Evolutionary conservation across 2,329 filamentous ascomycete species (phyloP), one percentile per base, ranked within the genome.

Genomic region (Beauveria medogensis): DNA sequence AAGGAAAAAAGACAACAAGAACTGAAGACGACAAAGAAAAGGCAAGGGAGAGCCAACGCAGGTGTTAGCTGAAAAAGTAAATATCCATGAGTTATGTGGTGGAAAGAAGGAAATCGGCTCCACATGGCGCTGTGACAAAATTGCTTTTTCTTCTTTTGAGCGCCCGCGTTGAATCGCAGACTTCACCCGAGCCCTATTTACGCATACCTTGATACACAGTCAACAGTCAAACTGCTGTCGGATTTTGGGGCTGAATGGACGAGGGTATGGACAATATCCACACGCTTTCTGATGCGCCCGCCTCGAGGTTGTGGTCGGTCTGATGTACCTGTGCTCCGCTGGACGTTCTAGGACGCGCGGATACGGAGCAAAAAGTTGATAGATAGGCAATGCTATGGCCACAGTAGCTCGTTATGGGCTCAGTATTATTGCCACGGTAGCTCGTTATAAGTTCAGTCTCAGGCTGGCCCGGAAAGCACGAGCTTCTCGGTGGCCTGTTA

Each of bases 61-160:
- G 26, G 6, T 34, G 48, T n/a, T 14, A 37, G 14, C 34, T 37
- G 34, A 37, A 51, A 51, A 34, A 51, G 48, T 34, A 51, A 51
- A 9, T 12, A n/a, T n/a, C 34, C 16, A 18, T 18, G 8, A 34
- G 30, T 48, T 24, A 20, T 18, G 7, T 34, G 18, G 24, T 20
- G 20, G 9, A 28, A 43, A 59, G 24, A 59, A 59, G 56, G 26
- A 59, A 56, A 59, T 10, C 34, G 56, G 34, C 37, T 51, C 55
- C 55, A 43, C 47, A 40, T 28, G 24, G 41, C 16, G 26, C 14
- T 30, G 20, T 46, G 44, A 40, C 34, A 58, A 41, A 16, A 24
- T 59, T 59, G 40, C 47, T 58, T 52, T 58, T 57, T 40, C 22
- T 16, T 26, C 34, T 58, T 57, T 40, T 44, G 14, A 44, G 41